These are phyloP conservation scores for Amylostereum chailletii DNA, from an alignment of 1,284 basidiomycete species.

Conservation along the genomic window DNA sequence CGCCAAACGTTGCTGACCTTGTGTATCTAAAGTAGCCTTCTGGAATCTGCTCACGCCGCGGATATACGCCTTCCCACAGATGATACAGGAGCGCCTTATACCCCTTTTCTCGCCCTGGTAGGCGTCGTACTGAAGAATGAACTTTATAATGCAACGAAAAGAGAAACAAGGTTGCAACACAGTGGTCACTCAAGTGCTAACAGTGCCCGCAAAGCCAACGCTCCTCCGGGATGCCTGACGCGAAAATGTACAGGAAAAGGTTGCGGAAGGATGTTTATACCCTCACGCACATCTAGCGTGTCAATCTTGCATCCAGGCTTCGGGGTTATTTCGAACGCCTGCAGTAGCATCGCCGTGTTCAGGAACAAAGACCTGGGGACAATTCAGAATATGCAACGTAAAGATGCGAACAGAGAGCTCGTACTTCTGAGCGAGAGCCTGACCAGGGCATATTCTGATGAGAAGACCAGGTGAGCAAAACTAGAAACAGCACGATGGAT, in stretches of 20 bases:
- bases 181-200: background rate
- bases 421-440: slow-evolving; percentile 11
- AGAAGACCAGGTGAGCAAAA: background rate
- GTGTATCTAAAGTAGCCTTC: no score
- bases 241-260: slow-evolving; percentile 44
- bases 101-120: no score
- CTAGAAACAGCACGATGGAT: background rate
- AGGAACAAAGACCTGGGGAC: slow-evolving; percentile 40
- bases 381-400: no score
- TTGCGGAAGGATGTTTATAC: slow-evolving; percentile 45
- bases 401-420: no score
- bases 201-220: background rate
- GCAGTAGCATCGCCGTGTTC: slow-evolving; percentile 49
- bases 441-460: slow-evolving; percentile 11
- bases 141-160: no score
- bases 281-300: slow-evolving; percentile 45
- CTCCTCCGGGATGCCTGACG: background rate
- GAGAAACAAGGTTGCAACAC: no score
- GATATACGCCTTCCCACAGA: no score
- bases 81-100: no score
- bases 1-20: no score
- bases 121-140: no score
- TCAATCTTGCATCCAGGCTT: slow-evolving; percentile 46
- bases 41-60: no score
- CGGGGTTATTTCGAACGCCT: slow-evolving; percentile 46